Percentiles rank a stretch among this genome's conserved stretches.
These are phyloP conservation scores for Flueggea neowawraea DNA, from an alignment of 441 rosid genomes.

Conservation along the genomic window DNA sequence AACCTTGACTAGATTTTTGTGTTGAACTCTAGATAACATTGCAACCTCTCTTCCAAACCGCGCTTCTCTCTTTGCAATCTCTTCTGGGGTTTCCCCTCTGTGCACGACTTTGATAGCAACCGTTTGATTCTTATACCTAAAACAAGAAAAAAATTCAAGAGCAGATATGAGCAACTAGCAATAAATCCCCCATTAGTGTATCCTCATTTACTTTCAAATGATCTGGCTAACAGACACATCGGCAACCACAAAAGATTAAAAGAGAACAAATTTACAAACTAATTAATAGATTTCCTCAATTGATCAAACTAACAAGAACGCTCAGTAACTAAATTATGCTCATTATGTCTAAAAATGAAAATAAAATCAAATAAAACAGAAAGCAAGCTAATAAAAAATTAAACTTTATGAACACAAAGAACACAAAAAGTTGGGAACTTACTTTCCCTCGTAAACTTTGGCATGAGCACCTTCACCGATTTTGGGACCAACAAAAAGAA, in stretches of 20 bases:
- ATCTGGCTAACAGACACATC: not conserved
- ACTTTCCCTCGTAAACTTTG: conserved; percentile 97
- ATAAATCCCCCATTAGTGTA: too few relatives aligned
- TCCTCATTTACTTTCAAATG: not conserved
- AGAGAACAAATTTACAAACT: too few relatives aligned
- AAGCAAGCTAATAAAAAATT: conserved; percentile 9
- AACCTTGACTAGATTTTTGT: conserved; percentile 93
- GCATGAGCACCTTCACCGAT: conserved; percentile 99
- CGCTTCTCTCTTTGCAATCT: conserved; percentile 71
- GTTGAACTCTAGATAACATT: conserved; percentile 91
- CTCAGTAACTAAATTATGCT: not conserved
- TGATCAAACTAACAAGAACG: conserved; percentile 1
- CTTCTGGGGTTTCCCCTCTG: conserved; percentile 81
- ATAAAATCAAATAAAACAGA: not conserved
- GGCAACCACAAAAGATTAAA: too few relatives aligned
- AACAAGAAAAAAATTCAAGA: conserved; percentile 11
- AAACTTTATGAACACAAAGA: conserved; percentile 1
- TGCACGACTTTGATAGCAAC: conserved; percentile 86
- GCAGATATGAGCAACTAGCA: too few relatives aligned
- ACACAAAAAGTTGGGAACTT: conserved; percentile 34
- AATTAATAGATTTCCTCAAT: not conserved
- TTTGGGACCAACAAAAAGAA: conserved; percentile 91
- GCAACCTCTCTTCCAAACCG: conserved; percentile 88
- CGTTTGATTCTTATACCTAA: conserved; percentile 74
- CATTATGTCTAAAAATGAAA: conserved; percentile 4